A percentile compares a stretch with the other conserved stretches of the same genome.
These are phyloP conservation scores for Verticillium tricorpus DNA, from an alignment of 2,329 filamentous ascomycete species.

Conservation along the genomic window DNA sequence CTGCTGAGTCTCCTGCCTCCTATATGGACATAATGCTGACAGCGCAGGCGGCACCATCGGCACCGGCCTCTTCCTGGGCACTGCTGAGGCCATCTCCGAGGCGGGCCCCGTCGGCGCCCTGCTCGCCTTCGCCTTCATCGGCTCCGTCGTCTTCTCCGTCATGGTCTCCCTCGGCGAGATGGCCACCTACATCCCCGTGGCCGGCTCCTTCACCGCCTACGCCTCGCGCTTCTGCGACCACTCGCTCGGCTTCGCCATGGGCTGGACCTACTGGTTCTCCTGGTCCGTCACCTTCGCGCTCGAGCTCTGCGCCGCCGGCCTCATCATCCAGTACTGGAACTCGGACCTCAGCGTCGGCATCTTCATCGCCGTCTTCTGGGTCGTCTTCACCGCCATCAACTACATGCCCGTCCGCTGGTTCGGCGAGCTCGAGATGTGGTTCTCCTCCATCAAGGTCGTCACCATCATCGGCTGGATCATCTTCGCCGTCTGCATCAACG, in stretches of 20 bases:
- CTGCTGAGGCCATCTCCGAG: constrained; percentile 56
- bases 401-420: constrained; percentile 69
- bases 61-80: constrained; percentile 68
- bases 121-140: constrained; percentile 66
- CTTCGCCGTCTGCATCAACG: constrained; percentile 70
- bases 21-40: no score
- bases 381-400: constrained; percentile 64
- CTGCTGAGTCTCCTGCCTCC: no score
- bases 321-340: constrained; percentile 76
- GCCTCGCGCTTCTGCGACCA: constrained; percentile 71
- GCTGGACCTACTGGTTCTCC: constrained; percentile 80
- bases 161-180: constrained; percentile 70
- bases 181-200: constrained; percentile 71
- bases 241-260: constrained; percentile 70
- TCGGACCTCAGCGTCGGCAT: constrained; percentile 48
- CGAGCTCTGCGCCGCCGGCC: constrained; percentile 66
- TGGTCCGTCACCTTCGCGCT: constrained; percentile 71
- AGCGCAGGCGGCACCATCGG: constrained; percentile 49
- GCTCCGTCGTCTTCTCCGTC: constrained; percentile 68
- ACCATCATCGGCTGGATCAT: constrained; percentile 73
- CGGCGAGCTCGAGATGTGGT: constrained; percentile 76
- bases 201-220: constrained; percentile 73
- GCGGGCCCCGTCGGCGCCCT: constrained; percentile 63
- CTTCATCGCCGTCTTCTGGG: constrained; percentile 71
- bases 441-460: constrained; percentile 71